Evolutionary conservation across 2,329 filamentous ascomycete species (phyloP), one percentile per base, ranked within the genome.

Genomic region (Pseudocercospora cruenta): DNA sequence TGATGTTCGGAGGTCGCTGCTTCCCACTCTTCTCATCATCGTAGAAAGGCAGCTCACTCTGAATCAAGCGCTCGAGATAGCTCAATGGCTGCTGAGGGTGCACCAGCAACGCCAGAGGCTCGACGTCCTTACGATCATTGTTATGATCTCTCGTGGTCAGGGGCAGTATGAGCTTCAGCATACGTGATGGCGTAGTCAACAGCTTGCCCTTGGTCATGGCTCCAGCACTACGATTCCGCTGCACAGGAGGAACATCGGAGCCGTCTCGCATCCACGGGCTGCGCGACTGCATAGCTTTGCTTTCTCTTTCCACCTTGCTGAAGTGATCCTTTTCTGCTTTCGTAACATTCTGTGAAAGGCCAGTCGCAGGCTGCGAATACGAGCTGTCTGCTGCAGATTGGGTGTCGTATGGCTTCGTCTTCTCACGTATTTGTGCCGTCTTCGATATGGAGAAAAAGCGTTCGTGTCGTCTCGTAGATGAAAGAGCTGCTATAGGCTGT

Each of bases 31-130:
- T 85, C 0, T 81, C 82, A 49, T 72, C 70, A 60, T 62, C 65
- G 39, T 85, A 82, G 0, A 87, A 87, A 0, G 92, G 91, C 0
- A 97, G 83, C 78, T 97, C 94, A 61, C 92, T 91, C 75, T 97
- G 94, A 55, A 97, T 94, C 2, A 97, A 82, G 8, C 92, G 88
- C 77, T 96, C 92, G 49, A 97, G 88, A 77, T 97, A 96, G 8
- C 92, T 96, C 2, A 97, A 84, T 0, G 94, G 94, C 75, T 97
- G 94, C 68, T 96, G 92, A 0, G 94, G 93, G 72, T 97, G 94
- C 0, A 97, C 86, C 1, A 97, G 87, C 0, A 97, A 85, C 0
- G 93, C 93, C 12, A 97, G 83, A 0, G 93, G 93, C 72, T 96
- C 91, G n/a, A 94, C 88, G 57, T 89, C 85, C 78, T 91, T 90